Base-by-base conservation (phyloP, 1,139 yeast genomes). In the Arxiozyma bovina region DNA sequence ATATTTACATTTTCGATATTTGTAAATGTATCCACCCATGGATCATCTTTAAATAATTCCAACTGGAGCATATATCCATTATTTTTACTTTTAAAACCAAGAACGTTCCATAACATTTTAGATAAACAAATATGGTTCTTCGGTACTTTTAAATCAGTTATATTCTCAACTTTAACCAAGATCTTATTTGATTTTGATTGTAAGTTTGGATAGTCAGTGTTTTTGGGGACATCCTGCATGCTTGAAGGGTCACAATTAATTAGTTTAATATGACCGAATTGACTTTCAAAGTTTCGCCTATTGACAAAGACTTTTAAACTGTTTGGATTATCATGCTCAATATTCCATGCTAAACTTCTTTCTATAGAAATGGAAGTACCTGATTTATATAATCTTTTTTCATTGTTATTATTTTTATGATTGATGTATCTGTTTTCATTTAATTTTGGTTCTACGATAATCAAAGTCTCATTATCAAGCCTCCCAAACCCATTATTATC, bases 391-490 rank as follows among this genome's bases (percentile, higher is more conserved):
- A 9, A 22, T 27, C 8, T 46, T 27, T 7, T 42, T 45, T 34
- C 23, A 18, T 18, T 30, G 34, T 15, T 15, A 34, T 15, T 55
- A 62, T 25, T 45, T 12, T 45, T 45, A 17, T 30, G 2, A 3
- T 12, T 25, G 17, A 50, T 60, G 61, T 49, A 51, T 52, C 55
- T 41, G 62, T 68, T 63, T 71, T 72, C 61, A 60, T 82, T 70
- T 27, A 78, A 76, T 66, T 86, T 85, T 12, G 96, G 97, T 2
- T 96, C 90, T 53, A 93, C 83, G 49, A 88, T 82, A 11, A 91
- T 80, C 64, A 91, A 96, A 27, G 96, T 81, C 57, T 82, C 81
- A 1, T 88, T 85, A 0, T 84, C 78, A 11, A 93, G 71, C 59
- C 79, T 77, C 1, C 89, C 95, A 63, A 73, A 79, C 12, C 58